Conservation (phyloP, 805 yeast species). For the Scheffersomyces spartinae region DNA sequence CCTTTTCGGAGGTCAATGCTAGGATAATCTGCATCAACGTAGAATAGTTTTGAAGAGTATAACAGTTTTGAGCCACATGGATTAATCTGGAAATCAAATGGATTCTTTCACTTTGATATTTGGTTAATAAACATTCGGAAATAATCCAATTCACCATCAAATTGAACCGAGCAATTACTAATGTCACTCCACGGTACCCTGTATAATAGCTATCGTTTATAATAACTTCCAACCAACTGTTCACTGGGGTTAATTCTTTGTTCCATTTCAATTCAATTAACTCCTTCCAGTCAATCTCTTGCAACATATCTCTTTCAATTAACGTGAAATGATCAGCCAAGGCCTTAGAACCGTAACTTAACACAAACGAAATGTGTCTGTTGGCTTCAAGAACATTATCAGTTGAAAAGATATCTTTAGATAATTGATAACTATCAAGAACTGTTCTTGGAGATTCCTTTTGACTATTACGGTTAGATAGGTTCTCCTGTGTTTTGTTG, state of each 20-base stretch:
- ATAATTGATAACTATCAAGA: constrained; percentile 22
- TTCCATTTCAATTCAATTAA: constrained; percentile 69
- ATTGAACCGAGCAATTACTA: constrained; percentile 79
- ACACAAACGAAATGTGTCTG: constrained; percentile 71
- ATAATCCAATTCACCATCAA: constrained; percentile 85
- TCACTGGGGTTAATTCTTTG: constrained; percentile 50
- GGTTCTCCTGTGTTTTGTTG: not conserved
- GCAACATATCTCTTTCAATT: constrained; percentile 73
- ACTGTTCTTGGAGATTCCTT: constrained; percentile 17
- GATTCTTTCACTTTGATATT: constrained; percentile 44
- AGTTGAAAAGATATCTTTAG: constrained; percentile 20
- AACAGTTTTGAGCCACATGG: constrained; percentile 72
- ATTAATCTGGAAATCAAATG: constrained; percentile 75
- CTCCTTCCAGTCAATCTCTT: constrained; percentile 89
- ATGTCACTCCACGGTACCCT: constrained; percentile 58
- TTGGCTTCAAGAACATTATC: constrained; percentile 32
- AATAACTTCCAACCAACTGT: constrained; percentile 75
- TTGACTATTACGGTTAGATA: constrained; percentile 4
- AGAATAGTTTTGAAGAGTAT: constrained; percentile 65
- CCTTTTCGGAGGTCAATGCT: constrained; percentile 60
- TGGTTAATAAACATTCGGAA: constrained; percentile 73
- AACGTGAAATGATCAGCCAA: constrained; percentile 77
- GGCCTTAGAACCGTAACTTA: constrained; percentile 54
- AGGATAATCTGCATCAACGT: constrained; percentile 80
- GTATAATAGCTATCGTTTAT: constrained; percentile 38